phyloP scores from a whole-genome alignment of 352 stramenopile species.

The Phytopythium boreale region DNA sequence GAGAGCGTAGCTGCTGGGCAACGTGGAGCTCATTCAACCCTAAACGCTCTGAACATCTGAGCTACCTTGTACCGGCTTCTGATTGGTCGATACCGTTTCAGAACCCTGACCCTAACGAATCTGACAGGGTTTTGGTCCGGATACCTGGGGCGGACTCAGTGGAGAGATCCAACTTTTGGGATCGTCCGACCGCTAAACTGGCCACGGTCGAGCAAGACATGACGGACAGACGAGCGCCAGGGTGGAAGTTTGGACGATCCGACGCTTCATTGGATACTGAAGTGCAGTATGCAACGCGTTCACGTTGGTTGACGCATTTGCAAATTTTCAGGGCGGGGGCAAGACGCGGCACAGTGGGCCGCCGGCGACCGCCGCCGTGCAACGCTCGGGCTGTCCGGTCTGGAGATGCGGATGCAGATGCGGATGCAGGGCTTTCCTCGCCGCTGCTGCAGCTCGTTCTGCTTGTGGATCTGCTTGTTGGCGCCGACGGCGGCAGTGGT shows the following conservation, averaged over 20 bases:
- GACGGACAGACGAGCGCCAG: neutral
- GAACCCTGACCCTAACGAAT: neutral
- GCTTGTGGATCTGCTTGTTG: neutral
- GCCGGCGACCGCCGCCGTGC: neutral
- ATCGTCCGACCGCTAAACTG: neutral
- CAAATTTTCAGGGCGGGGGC: neutral
- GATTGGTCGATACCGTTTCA: constrained; percentile 4
- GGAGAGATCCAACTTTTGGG: neutral
- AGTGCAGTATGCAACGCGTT: too few species aligned
- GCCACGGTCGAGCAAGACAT: too few species aligned
- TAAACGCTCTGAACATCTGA: constrained; percentile 6
- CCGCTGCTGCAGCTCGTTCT: neutral
- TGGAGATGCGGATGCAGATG: neutral
- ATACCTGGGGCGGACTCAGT: neutral
- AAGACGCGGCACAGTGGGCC: neutral
- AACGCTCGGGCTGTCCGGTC: neutral
- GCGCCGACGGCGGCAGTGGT: neutral
- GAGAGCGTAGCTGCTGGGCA: neutral
- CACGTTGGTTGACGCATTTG: neutral
- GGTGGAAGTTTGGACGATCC: neutral
- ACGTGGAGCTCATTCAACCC: constrained; percentile 2
- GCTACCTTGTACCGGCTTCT: neutral
- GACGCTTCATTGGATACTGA: neutral
- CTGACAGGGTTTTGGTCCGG: constrained; percentile 5
- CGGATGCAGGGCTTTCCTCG: neutral